phyloP scores from a whole-genome alignment of 2,329 filamentous ascomycete genomes.

The Ophiostoma sp. region DNA sequence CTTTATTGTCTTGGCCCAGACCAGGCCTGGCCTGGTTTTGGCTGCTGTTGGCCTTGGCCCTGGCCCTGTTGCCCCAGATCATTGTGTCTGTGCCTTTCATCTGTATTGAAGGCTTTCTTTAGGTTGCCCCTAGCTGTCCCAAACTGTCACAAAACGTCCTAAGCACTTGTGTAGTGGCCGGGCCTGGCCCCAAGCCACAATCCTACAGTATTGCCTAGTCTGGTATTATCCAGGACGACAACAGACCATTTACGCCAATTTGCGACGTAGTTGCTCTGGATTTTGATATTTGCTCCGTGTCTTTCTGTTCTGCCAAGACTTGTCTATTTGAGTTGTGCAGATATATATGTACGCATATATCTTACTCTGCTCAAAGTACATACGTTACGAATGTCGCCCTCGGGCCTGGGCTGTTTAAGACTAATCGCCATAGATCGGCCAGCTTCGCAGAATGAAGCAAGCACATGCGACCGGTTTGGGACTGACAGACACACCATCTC shows the following conservation, averaged over 20 bases:
- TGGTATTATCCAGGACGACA: background rate
- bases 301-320: background rate
- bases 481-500: background rate
- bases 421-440: background rate
- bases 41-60: background rate
- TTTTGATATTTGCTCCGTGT: background rate
- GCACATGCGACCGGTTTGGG: background rate
- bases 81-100: background rate
- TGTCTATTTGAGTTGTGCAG: background rate
- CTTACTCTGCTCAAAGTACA: background rate
- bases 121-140: background rate
- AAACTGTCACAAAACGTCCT: background rate
- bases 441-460: background rate
- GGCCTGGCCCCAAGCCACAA: slow-evolving; percentile 13
- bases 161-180: background rate
- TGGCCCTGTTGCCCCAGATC: background rate
- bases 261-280: background rate
- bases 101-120: background rate
- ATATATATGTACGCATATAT: too few species aligned
- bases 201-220: background rate
- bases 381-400: background rate
- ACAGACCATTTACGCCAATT: background rate
- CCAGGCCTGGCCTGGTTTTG: background rate
- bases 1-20: slow-evolving; percentile 12
- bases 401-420: background rate